Base-by-base conservation (phyloP, 73 alveolate genomes). In the Durusdinium trenchii region DNA sequence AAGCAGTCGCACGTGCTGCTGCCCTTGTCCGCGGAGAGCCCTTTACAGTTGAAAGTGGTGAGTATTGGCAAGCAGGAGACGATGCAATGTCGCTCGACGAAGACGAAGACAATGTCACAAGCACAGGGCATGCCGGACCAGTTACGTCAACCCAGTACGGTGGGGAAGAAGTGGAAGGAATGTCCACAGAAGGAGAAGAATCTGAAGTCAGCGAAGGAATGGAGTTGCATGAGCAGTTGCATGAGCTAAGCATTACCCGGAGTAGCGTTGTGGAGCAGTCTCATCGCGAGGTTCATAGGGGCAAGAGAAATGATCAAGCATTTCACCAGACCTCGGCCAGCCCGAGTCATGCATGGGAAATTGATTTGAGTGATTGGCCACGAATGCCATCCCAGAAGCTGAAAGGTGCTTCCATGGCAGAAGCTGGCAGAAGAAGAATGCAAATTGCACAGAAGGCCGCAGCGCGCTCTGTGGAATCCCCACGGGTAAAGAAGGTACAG, bases 1-100 rank as follows among this genome's bases (percentile, higher is more conserved):
- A 38, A 42, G 36, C 89, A 28, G 30, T 78, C 43, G 89, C 89
- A 10, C 45, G 62, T 0, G 46, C 89, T 43, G 89, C 89, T 26
- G 89, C 89, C 32, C 61, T 78, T 43, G 3, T 78, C 40, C 89
- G 89, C 18, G 89, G 89, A 78, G 89, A 78, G 62, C 89, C n/a
- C n/a, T n/a, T n/a, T n/a, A n/a, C n/a, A n/a, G n/a, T n/a, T n/a
- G n/a, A n/a, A n/a, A n/a, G n/a, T n/a, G n/a, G n/a, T n/a, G n/a
- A n/a, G n/a, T n/a, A n/a, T n/a, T n/a, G n/a, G n/a, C n/a, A n/a
- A n/a, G n/a, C n/a, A n/a, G n/a, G n/a, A n/a, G n/a, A n/a, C n/a
- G n/a, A n/a, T n/a, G n/a, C n/a, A n/a, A n/a, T n/a, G n/a, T n/a
- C n/a, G n/a, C n/a, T n/a, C n/a, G n/a, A n/a, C n/a, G n/a, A n/a